A percentile compares a stretch with the other conserved stretches of the same genome.
phyloP scores from a whole-genome alignment of 1,139 yeast species.

The Zhuliangozyma blackwelliae region DNA sequence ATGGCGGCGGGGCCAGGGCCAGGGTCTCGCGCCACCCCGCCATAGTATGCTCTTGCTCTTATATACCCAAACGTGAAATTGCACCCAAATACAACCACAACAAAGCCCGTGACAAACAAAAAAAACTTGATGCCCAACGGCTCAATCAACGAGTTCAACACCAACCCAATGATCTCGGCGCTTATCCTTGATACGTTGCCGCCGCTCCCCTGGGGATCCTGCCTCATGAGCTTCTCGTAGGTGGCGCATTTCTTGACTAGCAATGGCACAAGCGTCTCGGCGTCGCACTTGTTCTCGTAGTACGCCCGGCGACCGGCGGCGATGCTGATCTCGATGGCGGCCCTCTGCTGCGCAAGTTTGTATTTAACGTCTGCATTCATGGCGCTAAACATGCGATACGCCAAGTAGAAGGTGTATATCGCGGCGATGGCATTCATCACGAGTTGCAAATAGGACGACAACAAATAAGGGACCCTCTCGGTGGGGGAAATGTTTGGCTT shows the following conservation, averaged over 20 bases:
- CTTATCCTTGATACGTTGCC: slow-evolving; percentile 48
- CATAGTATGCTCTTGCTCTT: slow-evolving; percentile 43
- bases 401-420: slow-evolving; percentile 37
- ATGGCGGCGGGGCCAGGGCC: no score
- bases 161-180: slow-evolving; percentile 60
- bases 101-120: slow-evolving; percentile 30
- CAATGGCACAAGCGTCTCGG: slow-evolving; percentile 56
- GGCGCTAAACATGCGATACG: slow-evolving; percentile 40
- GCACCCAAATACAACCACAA: slow-evolving; percentile 28
- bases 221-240: slow-evolving; percentile 63
- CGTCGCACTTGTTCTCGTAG: slow-evolving; percentile 52
- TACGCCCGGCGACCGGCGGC: slow-evolving; percentile 50
- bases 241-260: slow-evolving; percentile 50
- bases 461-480: slow-evolving; percentile 44
- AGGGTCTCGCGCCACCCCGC: slow-evolving; percentile 9
- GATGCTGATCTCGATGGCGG: slow-evolving; percentile 35
- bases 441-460: slow-evolving; percentile 58
- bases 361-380: slow-evolving; percentile 50
- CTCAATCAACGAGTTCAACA: slow-evolving; percentile 60
- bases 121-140: slow-evolving; percentile 60
- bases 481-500: slow-evolving; percentile 31
- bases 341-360: slow-evolving; percentile 39
- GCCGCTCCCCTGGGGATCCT: slow-evolving; percentile 40
- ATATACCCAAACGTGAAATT: slow-evolving; percentile 44
- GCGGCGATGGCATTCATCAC: slow-evolving; percentile 44